A percentile compares a stretch with the other conserved stretches of the same genome.
These are phyloP conservation scores for Wickerhamiella slavikovae DNA, from an alignment of 805 yeast genomes.

Conservation along the genomic window DNA sequence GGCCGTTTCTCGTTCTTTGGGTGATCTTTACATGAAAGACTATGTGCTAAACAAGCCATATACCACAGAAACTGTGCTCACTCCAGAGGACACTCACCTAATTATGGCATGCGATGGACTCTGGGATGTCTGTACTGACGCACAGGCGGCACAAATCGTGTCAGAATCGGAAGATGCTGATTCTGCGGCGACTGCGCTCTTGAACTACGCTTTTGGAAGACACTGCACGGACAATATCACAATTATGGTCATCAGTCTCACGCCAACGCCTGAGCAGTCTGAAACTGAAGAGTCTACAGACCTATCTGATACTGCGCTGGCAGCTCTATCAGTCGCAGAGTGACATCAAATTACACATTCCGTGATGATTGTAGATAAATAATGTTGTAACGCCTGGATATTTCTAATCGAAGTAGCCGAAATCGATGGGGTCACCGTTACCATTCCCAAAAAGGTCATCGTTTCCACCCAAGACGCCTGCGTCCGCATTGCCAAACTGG, in stretches of 20 bases:
- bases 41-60: slow-evolving; percentile 79
- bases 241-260: slow-evolving; percentile 63
- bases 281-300: neutral
- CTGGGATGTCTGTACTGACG: slow-evolving; percentile 87
- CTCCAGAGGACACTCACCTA: slow-evolving; percentile 47
- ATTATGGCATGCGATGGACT: slow-evolving; percentile 91
- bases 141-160: slow-evolving; percentile 58
- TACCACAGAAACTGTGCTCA: slow-evolving; percentile 69
- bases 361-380: neutral
- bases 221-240: slow-evolving; percentile 84
- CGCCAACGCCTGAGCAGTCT: slow-evolving; percentile 8
- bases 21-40: slow-evolving; percentile 82
- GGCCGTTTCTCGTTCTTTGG: slow-evolving; percentile 84
- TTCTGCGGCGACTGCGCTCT: slow-evolving; percentile 44
- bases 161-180: slow-evolving; percentile 31
- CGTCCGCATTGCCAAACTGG: too few species aligned
- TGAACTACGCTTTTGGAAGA: slow-evolving; percentile 52
- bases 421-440: neutral
- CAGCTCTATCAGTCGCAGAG: neutral
- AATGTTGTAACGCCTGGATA: neutral
- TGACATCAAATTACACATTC: neutral
- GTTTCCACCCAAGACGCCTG: too few species aligned
- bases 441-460: too few species aligned
- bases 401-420: neutral
- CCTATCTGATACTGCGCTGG: neutral